Evolutionary conservation across 1,284 basidiomycete species (phyloP), one percentile per base, ranked within the genome.

Genomic region (Hemileia vastatrix): DNA sequence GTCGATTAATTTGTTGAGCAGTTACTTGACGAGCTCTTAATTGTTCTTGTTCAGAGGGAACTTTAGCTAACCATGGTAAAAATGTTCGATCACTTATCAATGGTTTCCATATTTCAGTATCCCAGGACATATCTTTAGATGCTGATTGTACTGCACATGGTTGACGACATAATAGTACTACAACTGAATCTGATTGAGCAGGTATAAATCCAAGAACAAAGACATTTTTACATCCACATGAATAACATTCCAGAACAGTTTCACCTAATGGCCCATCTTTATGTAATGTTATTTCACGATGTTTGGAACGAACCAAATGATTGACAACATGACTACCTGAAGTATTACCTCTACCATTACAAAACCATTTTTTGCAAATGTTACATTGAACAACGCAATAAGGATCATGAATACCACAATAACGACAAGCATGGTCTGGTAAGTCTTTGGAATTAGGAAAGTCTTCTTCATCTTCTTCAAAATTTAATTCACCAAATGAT

Each of bases 321-420:
- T 94, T 96, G 71, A 98, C 94, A 70, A 98, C 98, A 76, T 98
- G 94, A 1, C 91, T 95, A n/a, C n/a, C n/a, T n/a, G n/a, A n/a
- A n/a, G n/a, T n/a, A 11, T 36, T 5, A n/a, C n/a, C n/a, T 1
- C 71, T 73, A 2, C 92, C 93, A 0, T 98, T 98, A 81, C 94
- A 98, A 77, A 98, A 98, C 91, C 94, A 98, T 77, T 97, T 97
- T 63, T 84, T 84, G 77, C 94, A 98, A 55, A 92, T 78, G 33
- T 96, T 81, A 72, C 94, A 98, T 78, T 95, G 94, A 66, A 98
- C 94, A 15, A 98, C 95, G 56, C 90, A 94, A 4, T 90, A 86
- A 1, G 93, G 90, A 61, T 90, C 94, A 77, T 96, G 93, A 57
- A 98, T 95, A 19, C 94, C 94, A 72, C 94, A 98, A 76, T 98